These are phyloP conservation scores for Ricinus communis DNA, from an alignment of 345 rosid genomes.

Conservation along the genomic window DNA sequence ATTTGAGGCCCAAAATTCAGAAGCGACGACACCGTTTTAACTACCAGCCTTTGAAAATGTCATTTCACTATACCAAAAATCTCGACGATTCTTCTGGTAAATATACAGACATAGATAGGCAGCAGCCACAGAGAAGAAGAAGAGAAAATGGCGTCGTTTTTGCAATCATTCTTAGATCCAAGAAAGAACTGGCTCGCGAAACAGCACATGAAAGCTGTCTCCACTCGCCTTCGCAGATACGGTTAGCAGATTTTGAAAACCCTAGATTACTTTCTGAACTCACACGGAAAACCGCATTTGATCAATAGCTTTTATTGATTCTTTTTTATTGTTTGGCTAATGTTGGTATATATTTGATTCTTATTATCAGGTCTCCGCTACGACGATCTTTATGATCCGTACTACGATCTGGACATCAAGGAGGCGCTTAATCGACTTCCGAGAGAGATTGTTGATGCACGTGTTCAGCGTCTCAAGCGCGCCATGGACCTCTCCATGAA, in stretches of 20 bases:
- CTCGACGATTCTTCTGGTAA: conserved; percentile 8
- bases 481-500: conserved; percentile 99
- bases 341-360: conserved; percentile 1
- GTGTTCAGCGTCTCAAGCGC: conserved; percentile 95
- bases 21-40: too few relatives aligned
- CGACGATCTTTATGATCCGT: conserved; percentile 87
- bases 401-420: conserved; percentile 76
- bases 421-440: conserved; percentile 90
- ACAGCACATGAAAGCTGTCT: conserved; percentile 65
- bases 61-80: not conserved
- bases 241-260: conserved; percentile 41
- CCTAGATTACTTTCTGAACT: too few relatives aligned
- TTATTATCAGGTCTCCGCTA: conserved; percentile 64
- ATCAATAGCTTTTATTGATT: not conserved
- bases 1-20: too few relatives aligned
- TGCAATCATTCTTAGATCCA: conserved; percentile 57
- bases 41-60: too few relatives aligned
- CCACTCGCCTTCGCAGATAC: conserved; percentile 64
- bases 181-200: conserved; percentile 73
- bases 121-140: conserved; percentile 2
- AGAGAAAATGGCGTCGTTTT: conserved; percentile 45
- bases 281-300: too few relatives aligned
- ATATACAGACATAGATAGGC: not conserved
- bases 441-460: conserved; percentile 84
- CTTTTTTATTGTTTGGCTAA: not conserved